Base-by-base conservation (phyloP, 768 basidiomycete genomes). In the Pleurotus tuber-regium region DNA sequence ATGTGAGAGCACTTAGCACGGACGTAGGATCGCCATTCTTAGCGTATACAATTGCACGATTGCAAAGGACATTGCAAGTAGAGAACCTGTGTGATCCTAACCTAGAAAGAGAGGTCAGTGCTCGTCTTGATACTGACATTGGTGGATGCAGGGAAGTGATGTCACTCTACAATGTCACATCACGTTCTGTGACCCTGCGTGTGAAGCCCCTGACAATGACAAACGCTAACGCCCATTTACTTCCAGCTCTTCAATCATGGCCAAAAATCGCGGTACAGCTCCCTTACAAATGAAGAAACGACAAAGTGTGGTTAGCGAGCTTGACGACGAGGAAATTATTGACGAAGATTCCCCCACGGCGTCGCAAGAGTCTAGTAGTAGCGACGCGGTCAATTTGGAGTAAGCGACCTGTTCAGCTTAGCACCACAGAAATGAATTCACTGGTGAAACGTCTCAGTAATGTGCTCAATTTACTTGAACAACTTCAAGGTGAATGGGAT, bases 1-100 rank as follows among this genome's bases (percentile, higher is more conserved):
- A 83, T 0, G 78, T 75, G 36, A 80, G 54, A 2, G 75, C 73
- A 6, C 66, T 69, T 41, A 92, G 71, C 29, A 88, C 86, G n/a
- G 76, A 63, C 9, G 74, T 56, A 3, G 89, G 87, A 39, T 80
- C 72, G 28, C 90, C 90, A 57, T 75, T 76, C 26, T 71, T 58
- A 1, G 74, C 64, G 67, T 87, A 92, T 38, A 86, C 76, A 36
- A 91, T 66, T 8, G 87, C 88, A 53, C 88, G 82, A 63, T 80
- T 77, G 38, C 70, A 61, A 8, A 51, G 58, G 18, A 46, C 19
- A 41, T 61, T 30, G 1, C 67, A 60, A 2, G 76, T 66, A 6
- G 72, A 65, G 56, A 71, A 69, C 12, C 25, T 42, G 18, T 30
- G 33, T 11, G 46, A 18, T 2, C 46, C 46, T 4, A 19, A 31